A percentile compares a stretch with the other conserved stretches of the same genome.
These are phyloP conservation scores for Poa annua DNA, from an alignment of 176 grass and related monocot species.

Conservation along the genomic window DNA sequence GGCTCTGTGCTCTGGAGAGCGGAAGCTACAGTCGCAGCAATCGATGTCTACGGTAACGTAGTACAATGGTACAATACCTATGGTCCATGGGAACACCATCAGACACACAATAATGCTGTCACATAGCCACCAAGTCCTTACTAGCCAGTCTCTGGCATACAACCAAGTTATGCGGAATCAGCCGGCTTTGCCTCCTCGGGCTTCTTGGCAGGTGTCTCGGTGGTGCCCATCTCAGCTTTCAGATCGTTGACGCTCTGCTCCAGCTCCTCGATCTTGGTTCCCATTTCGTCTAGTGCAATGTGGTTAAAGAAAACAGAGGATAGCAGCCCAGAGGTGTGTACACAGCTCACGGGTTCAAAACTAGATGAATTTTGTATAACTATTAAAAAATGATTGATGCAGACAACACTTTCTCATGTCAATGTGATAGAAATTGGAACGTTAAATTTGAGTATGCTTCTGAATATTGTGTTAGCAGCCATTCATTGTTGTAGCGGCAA, in stretches of 20 bases:
- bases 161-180: slow-evolving; percentile 49
- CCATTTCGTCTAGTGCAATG: slow-evolving; percentile 93
- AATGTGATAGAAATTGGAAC: not conserved
- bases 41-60: not conserved
- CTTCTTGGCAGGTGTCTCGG: slow-evolving; percentile 59
- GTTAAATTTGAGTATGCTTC: not conserved
- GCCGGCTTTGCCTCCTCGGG: slow-evolving; percentile 54
- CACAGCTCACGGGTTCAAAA: not conserved
- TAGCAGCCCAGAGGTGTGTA: not conserved
- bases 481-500: slow-evolving; percentile 1
- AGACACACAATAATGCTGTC: slow-evolving; percentile 23
- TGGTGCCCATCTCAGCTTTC: slow-evolving; percentile 76
- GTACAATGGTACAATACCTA: slow-evolving; percentile 25
- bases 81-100: slow-evolving; percentile 24
- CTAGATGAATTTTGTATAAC: not conserved
- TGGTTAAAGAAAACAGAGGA: slow-evolving; percentile 63
- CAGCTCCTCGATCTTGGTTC: slow-evolving; percentile 85
- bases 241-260: slow-evolving; percentile 92
- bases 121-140: slow-evolving; percentile 4
- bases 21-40: not conserved
- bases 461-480: not conserved
- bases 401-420: not conserved
- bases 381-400: not conserved
- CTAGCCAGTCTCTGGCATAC: slow-evolving; percentile 6
- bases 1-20: not conserved